Conservation (phyloP, 2,329 filamentous ascomycete species). For the Aspergillus melleus region DNA sequence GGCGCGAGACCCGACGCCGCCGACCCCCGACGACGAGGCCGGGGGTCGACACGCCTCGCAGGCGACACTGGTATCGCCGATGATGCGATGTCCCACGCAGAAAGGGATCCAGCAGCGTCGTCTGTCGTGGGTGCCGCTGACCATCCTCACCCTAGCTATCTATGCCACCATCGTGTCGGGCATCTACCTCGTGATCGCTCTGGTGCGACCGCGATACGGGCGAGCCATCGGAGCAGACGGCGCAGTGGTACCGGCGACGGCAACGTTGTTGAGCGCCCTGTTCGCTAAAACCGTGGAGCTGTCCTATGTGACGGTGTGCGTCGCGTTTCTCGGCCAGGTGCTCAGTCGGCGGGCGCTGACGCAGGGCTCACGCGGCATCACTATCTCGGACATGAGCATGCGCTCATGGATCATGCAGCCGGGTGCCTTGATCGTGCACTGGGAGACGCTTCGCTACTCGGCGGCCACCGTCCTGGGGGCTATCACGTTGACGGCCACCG, state of each 20-base stretch:
- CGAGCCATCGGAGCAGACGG: slow-evolving; percentile 51
- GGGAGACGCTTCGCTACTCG: slow-evolving; percentile 64
- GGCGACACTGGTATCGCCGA: slow-evolving; percentile 3
- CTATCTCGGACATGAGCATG: slow-evolving; percentile 76
- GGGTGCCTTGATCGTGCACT: slow-evolving; percentile 70
- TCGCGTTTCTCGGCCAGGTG: slow-evolving; percentile 72
- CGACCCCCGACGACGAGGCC: not conserved
- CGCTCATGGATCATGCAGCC: slow-evolving; percentile 73
- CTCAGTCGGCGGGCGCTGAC: slow-evolving; percentile 68
- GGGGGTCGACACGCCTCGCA: not conserved
- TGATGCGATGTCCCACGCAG: slow-evolving; percentile 30
- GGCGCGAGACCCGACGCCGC: not conserved
- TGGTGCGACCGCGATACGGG: slow-evolving; percentile 63
- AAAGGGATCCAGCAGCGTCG: slow-evolving; percentile 31
- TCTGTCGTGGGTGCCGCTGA: slow-evolving; percentile 36
- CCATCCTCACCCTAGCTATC: slow-evolving; percentile 37
- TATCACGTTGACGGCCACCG: slow-evolving; percentile 63
- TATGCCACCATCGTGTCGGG: slow-evolving; percentile 40
- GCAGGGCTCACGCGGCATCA: slow-evolving; percentile 63
- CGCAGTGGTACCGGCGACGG: slow-evolving; percentile 60
- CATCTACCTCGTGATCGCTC: slow-evolving; percentile 62
- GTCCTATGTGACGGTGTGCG: slow-evolving; percentile 74
- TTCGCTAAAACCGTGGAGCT: slow-evolving; percentile 76
- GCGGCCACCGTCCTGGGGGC: slow-evolving; percentile 64
- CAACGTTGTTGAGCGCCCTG: slow-evolving; percentile 66